Evolutionary conservation across 176 grass and related monocot genomes (phyloP).

Genomic region (Ananas comosus): DNA sequence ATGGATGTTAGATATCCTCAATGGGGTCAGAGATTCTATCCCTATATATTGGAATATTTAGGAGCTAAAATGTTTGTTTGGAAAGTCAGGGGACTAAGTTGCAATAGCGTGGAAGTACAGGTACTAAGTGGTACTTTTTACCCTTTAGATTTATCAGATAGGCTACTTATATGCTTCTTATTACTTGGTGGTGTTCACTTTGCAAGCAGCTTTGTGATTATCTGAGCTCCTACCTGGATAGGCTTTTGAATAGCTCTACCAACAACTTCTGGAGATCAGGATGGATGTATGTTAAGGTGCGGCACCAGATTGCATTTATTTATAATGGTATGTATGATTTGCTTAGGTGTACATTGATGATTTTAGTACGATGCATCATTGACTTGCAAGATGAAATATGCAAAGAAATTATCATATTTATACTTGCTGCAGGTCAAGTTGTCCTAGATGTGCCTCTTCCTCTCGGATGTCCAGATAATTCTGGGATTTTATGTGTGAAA

Average conservation of each 20-base stretch:
- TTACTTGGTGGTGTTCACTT: constrained; percentile 1
- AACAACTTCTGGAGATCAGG: constrained; percentile 76
- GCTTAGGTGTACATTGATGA: not conserved
- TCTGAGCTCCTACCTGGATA: constrained; percentile 55
- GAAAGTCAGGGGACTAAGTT: too few species aligned
- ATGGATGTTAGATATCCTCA: too few species aligned
- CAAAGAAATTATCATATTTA: not conserved
- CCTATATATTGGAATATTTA: too few species aligned
- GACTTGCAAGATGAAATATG: not conserved
- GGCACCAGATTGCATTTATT: constrained; percentile 61
- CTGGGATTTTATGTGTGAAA: constrained; percentile 60
- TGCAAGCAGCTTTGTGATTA: constrained; percentile 60
- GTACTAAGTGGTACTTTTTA: too few species aligned
- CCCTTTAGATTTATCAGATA: too few species aligned
- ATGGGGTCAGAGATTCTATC: too few species aligned
- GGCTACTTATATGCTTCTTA: not conserved
- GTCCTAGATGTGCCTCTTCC: constrained; percentile 63
- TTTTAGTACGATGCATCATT: not conserved
- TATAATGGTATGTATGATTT: constrained; percentile 51
- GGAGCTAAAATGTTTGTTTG: too few species aligned
- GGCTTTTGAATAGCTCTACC: constrained; percentile 56
- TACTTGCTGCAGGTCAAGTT: constrained; percentile 56
- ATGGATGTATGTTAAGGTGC: constrained; percentile 79
- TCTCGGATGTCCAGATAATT: constrained; percentile 39
- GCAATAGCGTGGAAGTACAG: too few species aligned